Evolutionary conservation across 140 eudicot species (phyloP).

Genomic region (Oenanthe javanica): DNA sequence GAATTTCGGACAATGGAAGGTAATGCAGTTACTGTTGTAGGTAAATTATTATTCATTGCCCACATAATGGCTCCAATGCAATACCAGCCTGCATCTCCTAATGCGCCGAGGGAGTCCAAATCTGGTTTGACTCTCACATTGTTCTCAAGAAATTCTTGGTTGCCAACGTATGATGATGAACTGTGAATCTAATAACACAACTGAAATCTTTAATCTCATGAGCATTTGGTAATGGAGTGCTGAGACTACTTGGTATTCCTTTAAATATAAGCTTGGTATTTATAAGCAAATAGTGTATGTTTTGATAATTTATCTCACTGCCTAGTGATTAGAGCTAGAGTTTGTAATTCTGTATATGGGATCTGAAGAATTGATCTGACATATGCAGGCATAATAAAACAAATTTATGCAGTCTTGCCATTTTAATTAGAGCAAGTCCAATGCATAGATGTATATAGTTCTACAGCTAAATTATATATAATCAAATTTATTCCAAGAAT

Average conservation of each 20-base stretch:
- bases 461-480: no score
- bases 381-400: background rate
- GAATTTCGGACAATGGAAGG: constrained; percentile 39
- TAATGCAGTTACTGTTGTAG: constrained; percentile 57
- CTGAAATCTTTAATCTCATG: background rate
- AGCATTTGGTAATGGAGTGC: background rate
- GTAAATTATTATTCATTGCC: constrained; percentile 64
- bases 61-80: constrained; percentile 79
- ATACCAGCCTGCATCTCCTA: constrained; percentile 92
- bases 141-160: constrained; percentile 43
- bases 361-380: background rate
- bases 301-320: background rate
- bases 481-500: no score
- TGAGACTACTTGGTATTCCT: background rate
- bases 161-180: constrained; percentile 43
- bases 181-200: constrained; percentile 44
- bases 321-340: background rate
- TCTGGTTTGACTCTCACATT: constrained; percentile 68
- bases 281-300: no score
- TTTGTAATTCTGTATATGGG: background rate
- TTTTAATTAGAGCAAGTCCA: no score
- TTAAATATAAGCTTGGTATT: no score
- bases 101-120: constrained; percentile 67
- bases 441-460: no score
- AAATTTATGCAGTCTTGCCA: background rate